Evolutionary conservation across 495 filamentous ascomycete species (phyloP), one percentile per base, ranked within the genome.

Genomic region (Aspergillus funiculosus): DNA sequence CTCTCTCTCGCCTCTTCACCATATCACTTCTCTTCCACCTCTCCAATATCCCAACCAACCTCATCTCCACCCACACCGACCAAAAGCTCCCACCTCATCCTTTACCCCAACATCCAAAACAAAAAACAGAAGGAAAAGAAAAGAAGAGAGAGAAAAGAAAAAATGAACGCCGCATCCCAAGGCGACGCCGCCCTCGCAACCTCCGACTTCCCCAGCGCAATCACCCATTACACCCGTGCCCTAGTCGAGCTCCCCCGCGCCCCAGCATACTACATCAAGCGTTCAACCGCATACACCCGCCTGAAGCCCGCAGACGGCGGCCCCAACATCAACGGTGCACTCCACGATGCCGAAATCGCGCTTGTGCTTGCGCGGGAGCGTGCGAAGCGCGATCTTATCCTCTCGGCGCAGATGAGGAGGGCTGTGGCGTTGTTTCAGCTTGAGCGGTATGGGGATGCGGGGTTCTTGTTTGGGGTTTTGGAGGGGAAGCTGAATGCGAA

Each of bases 261-360:
- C 6, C 85, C 87, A 4, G 62, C 78, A 46, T 97, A 94, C 77
- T 85, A 92, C 50, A 79, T 95, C 49, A 83, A 92, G 60, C 87
- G 94, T 19, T 86, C 88, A 2, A 90, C 82, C 8, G 89, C 89
- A 20, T 83, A 87, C 57, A 77, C 87, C 6, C 84, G 90, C 43
- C 66, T 79, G 0, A 72, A 72, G 41, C 66, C 74, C 30, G 59
- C 54, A 37, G 58, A 72, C 28, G 69, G 69, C 10, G 67, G 67
- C 5, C 65, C 77, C 1, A 64, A 81, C 22, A 66, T 65, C 46
- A n/a, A 51, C 9, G 59, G 64, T 29, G 85, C 92, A 0, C 79
- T 97, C 7, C 65, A 62, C 13, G 92, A 97, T 69, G 86, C 89
- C 24, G 89, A 95, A 53, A 67, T 79, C 18, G 92, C 86, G 0